Evolutionary conservation across 2,329 filamentous ascomycete genomes (phyloP).

Genomic region (Aspergillus unguis): DNA sequence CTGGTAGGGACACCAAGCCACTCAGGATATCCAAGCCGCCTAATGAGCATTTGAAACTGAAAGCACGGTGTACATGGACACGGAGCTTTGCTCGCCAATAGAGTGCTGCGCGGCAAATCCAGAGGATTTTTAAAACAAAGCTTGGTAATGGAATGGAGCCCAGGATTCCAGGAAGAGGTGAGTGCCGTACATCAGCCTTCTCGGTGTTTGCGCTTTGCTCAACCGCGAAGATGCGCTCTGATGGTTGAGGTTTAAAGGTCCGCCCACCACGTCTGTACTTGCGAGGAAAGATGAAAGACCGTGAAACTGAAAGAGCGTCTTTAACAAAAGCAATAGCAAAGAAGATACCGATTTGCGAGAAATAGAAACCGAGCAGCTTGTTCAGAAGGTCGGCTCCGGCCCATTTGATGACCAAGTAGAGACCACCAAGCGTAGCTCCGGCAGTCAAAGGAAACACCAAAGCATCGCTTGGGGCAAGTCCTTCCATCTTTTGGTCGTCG

Average conservation of each 20-base stretch:
- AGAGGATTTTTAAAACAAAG: slow-evolving; percentile 39
- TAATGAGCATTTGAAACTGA: slow-evolving; percentile 41
- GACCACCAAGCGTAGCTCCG: slow-evolving; percentile 64
- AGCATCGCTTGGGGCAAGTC: slow-evolving; percentile 72
- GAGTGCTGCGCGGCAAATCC: slow-evolving; percentile 48
- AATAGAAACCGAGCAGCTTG: slow-evolving; percentile 78
- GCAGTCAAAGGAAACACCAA: slow-evolving; percentile 80
- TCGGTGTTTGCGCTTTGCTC: slow-evolving; percentile 10
- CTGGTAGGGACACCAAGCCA: slow-evolving; percentile 53
- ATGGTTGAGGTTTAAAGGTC: slow-evolving; percentile 47
- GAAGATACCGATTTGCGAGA: slow-evolving; percentile 74
- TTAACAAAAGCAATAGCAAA: slow-evolving; percentile 70
- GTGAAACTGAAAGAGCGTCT: slow-evolving; percentile 64
- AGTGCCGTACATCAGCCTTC: slow-evolving; percentile 28
- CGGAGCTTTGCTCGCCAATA: slow-evolving; percentile 52
- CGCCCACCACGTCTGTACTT: slow-evolving; percentile 58
- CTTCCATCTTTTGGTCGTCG: slow-evolving; percentile 59
- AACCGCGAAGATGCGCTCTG: slow-evolving; percentile 29
- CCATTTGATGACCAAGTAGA: slow-evolving; percentile 89
- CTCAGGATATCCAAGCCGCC: slow-evolving; percentile 53
- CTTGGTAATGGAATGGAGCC: slow-evolving; percentile 47
- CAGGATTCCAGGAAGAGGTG: slow-evolving; percentile 53
- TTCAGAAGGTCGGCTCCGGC: slow-evolving; percentile 77
- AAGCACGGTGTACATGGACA: slow-evolving; percentile 53
- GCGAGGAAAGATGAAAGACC: slow-evolving; percentile 69